Evolutionary conservation across 2,329 filamentous ascomycete genomes (phyloP).

Genomic region (Cadophora sp.): DNA sequence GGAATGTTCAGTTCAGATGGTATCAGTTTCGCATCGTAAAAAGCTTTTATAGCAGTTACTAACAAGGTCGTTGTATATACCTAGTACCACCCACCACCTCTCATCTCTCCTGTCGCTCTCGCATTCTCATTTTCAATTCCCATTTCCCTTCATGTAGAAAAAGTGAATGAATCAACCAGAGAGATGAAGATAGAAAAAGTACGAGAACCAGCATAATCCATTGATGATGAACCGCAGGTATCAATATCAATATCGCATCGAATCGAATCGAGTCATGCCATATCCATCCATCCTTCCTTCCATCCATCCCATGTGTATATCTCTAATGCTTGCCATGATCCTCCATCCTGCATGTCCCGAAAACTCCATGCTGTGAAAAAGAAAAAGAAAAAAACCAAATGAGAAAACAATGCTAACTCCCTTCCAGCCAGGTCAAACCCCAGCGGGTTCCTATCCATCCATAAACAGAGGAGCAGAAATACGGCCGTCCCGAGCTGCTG

Average conservation of each 20-base stretch:
- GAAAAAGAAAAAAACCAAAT: not conserved
- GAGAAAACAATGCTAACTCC: not conserved
- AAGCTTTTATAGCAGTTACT: slow-evolving; percentile 12
- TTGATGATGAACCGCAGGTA: not conserved
- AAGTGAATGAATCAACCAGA: not conserved
- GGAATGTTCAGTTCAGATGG: not conserved
- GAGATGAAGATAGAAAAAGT: no score
- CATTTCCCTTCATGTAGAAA: not conserved
- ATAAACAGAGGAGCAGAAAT: not conserved
- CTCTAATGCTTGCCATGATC: not conserved
- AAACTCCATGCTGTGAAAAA: slow-evolving; percentile 12
- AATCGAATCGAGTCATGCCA: not conserved
- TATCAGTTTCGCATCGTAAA: no score
- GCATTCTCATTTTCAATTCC: not conserved
- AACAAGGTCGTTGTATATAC: not conserved
- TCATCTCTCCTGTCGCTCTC: not conserved
- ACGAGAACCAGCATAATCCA: not conserved
- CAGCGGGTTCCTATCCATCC: not conserved
- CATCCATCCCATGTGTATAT: not conserved
- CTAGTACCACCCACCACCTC: slow-evolving; percentile 4
- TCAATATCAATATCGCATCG: no score
- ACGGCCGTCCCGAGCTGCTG: not conserved
- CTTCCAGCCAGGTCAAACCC: not conserved
- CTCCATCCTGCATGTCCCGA: not conserved
- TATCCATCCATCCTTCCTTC: slow-evolving; percentile 1